Percentiles rank a stretch among this genome's conserved stretches.
Evolutionary conservation across 192 early-diverging fungal genomes (phyloP).

Genomic region (Umbelopsis sp.): DNA sequence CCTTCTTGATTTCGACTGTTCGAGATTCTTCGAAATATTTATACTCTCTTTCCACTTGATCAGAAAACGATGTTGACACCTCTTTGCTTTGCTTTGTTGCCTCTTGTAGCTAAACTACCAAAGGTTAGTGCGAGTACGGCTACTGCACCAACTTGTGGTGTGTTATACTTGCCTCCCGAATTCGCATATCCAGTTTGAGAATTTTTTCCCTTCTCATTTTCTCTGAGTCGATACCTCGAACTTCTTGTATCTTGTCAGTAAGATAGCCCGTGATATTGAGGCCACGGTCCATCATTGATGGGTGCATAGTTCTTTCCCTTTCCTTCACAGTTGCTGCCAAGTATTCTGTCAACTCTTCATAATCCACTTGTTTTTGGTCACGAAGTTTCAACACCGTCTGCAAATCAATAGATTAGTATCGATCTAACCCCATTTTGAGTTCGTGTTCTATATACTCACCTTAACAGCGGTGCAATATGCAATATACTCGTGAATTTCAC

Average conservation of each 20-base stretch:
- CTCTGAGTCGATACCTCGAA: constrained; percentile 86
- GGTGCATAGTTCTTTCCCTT: constrained; percentile 67
- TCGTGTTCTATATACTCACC: constrained; percentile 48
- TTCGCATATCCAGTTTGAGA: constrained; percentile 69
- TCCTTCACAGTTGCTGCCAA: constrained; percentile 71
- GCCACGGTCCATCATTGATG: constrained; percentile 52
- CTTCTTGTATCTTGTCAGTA: constrained; percentile 86
- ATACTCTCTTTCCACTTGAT: constrained; percentile 82
- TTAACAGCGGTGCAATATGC: constrained; percentile 77
- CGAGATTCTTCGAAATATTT: constrained; percentile 80
- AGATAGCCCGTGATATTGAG: constrained; percentile 72
- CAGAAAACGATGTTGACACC: constrained; percentile 72
- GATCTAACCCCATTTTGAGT: constrained; percentile 25
- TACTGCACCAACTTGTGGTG: neutral
- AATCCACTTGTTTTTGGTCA: constrained; percentile 96
- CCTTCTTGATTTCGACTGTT: constrained; percentile 80
- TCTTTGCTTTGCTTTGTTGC: constrained; percentile 76
- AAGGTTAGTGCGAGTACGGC: neutral
- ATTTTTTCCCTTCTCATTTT: constrained; percentile 80
- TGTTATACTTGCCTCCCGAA: constrained; percentile 59
- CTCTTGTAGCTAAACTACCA: constrained; percentile 66
- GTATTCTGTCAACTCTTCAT: constrained; percentile 85
- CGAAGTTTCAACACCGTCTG: constrained; percentile 78
- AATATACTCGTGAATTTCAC: constrained; percentile 84
- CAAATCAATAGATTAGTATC: neutral